Conservation (phyloP, 768 basidiomycete species). For the Boletellus sp. region DNA sequence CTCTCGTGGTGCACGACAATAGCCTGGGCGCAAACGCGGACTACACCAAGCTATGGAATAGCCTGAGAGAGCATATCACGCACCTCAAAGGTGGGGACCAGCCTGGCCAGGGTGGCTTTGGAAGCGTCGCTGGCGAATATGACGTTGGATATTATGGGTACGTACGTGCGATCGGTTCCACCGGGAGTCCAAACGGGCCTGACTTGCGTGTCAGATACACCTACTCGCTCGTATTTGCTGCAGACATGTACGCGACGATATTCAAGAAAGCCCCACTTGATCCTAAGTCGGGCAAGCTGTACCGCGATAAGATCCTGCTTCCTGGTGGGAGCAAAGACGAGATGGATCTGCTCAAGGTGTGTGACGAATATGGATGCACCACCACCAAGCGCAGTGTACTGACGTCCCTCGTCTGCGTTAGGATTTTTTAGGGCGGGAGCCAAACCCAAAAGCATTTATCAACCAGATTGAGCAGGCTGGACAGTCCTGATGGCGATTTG, state of each 20-base stretch:
- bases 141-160: conserved; percentile 64
- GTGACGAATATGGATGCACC: neutral
- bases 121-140: conserved; percentile 74
- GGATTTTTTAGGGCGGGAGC: conserved; percentile 78
- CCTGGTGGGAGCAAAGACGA: conserved; percentile 77
- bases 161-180: conserved; percentile 4
- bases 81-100: conserved; percentile 56
- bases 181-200: neutral
- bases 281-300: conserved; percentile 58
- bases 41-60: conserved; percentile 75
- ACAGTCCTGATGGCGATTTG: no score
- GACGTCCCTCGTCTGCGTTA: conserved; percentile 19
- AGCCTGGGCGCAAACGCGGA: conserved; percentile 52
- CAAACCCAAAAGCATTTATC: conserved; percentile 72
- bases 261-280: conserved; percentile 79
- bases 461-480: conserved; percentile 51
- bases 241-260: conserved; percentile 66
- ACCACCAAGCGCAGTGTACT: no score
- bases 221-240: conserved; percentile 64
- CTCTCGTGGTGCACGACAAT: conserved; percentile 23
- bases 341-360: conserved; percentile 64
- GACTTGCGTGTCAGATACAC: conserved; percentile 44
- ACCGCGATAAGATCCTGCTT: conserved; percentile 71
- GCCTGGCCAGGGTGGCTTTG: conserved; percentile 74
- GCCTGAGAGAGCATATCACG: conserved; percentile 63